Evolutionary conservation across 2,329 filamentous ascomycete genomes (phyloP), one percentile per base, ranked within the genome.

Genomic region (Verruconis gallopava): DNA sequence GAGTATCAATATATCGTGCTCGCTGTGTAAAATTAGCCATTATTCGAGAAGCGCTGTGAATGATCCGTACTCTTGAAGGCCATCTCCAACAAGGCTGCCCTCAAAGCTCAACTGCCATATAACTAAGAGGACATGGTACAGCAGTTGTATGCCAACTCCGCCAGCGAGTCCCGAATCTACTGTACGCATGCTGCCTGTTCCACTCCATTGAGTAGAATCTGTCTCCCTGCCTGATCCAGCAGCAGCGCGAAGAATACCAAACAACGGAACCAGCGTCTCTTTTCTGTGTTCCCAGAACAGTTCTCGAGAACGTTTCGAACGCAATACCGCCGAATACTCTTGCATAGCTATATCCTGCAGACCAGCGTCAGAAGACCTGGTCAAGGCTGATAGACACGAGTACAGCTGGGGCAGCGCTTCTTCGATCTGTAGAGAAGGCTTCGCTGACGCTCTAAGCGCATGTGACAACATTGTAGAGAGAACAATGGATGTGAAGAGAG

Each of bases 21-120:
- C 88, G 51, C 88, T 93, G 32, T 18, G 17, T 42, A 20, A 30
- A 33, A 33, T 41, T 21, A 30, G 38, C 21, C 20, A 11, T 40
- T 40, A 37, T n/a, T 14, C 14, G 22, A n/a, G n/a, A n/a, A n/a
- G n/a, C n/a, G 17, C 15, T 35, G 19, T 18, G 19, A 20, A n/a
- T 13, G 32, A 44, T n/a, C n/a, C 80, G 54, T 71, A 91, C 84
- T 86, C 78, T 62, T 96, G 84, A 44, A 98, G 69, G 33, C 89
- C 86, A 45, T 81, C 79, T 11, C 85, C 85, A 38, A 81, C 69
- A 11, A 76, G 59, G 44, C 67, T 61, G 21, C 71, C 75, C 58
- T 96, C 91, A 51, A 98, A 98, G 56, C 86, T 94, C 51, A 98
- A 70, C 67, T 96, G 88, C 91, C 91, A 98, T 45, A 98, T 67